Base-by-base conservation (phyloP, 208 protist genomes). In the Tetramitus jugosus region DNA sequence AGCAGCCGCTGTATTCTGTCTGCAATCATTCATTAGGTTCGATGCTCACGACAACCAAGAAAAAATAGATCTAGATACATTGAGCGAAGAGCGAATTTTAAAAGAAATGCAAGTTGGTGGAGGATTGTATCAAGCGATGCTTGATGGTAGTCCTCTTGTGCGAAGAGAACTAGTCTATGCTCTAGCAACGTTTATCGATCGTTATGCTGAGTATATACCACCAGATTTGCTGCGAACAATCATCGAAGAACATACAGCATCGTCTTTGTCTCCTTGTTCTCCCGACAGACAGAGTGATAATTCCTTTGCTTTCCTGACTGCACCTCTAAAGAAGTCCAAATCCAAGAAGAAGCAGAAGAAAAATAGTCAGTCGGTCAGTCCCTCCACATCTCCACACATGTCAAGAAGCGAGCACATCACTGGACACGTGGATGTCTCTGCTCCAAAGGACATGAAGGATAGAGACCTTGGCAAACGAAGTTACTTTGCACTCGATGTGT, bases 101-200 rank as follows among this genome's bases (percentile, higher is more conserved):
- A 42, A 31, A 37, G 67, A 74, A 35, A 53, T 74, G 10, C 33
- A 53, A 23, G 37, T 74, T 45, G 40, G 67, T 6, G 20, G 26
- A 26, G 39, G 23, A 39, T 31, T 74, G 3, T 74, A 53, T 53
- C 39, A 74, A 35, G 20, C 10, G 0, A 39, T 74, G 35, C 37
- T 39, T 10, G 67, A 74, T 37, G 67, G 67, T 53, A 42, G 31
- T 37, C 17, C 39, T 20, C 20, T 74, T 8, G 42, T 53, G 1
- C n/a, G 67, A 53, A 74, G 37, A 43, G 67, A 74, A 23, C 26
- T 74, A 37, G 67, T 74, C 39, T 53, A 53, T 74, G 67, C 42
- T n/a, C n/a, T 74, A 1, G 39, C 29, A 53, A 53, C 29, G 14
- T 52, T 74, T 37, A 39, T 74, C 20, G 8, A 74, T n/a, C 3